A percentile compares a stretch with the other conserved stretches of the same genome.
Evolutionary conservation across 352 stramenopile species (phyloP).

Genomic region (Pseudoperonospora humuli): DNA sequence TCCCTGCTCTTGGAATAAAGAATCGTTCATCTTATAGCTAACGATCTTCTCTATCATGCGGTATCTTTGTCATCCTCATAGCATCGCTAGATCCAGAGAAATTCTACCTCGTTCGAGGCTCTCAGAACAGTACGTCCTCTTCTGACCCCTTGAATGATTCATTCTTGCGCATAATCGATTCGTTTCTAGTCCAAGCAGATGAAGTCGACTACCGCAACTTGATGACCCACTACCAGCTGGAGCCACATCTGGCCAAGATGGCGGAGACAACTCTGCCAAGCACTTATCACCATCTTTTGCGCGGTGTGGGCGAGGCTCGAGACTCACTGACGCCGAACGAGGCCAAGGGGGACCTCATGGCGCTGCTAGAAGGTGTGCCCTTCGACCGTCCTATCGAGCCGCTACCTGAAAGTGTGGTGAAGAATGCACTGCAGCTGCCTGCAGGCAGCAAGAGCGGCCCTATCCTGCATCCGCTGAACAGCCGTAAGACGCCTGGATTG

Average conservation of each 20-base stretch:
- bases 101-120: slow-evolving; percentile 53
- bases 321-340: slow-evolving; percentile 31
- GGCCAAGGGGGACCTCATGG: slow-evolving; percentile 44
- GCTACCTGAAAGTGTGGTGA: slow-evolving; percentile 59
- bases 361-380: slow-evolving; percentile 55
- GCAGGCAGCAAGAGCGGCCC: slow-evolving; percentile 49
- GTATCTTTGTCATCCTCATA: slow-evolving; percentile 2
- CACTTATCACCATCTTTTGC: slow-evolving; percentile 68
- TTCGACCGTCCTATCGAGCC: slow-evolving; percentile 77
- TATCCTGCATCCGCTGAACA: slow-evolving; percentile 36
- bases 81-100: slow-evolving; percentile 30
- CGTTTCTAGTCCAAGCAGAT: slow-evolving; percentile 45
- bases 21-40: neutral
- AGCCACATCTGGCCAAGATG: slow-evolving; percentile 58
- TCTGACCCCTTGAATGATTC: slow-evolving; percentile 2
- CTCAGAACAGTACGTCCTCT: slow-evolving; percentile 42
- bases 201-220: slow-evolving; percentile 51
- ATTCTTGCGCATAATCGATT: slow-evolving; percentile 2
- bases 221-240: slow-evolving; percentile 62
- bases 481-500: slow-evolving; percentile 42
- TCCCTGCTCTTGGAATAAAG: neutral
- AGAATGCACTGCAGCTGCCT: slow-evolving; percentile 61
- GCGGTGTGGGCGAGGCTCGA: slow-evolving; percentile 44
- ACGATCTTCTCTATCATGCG: slow-evolving; percentile 1
- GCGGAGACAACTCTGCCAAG: slow-evolving; percentile 41